These are phyloP conservation scores for Cenchrus purpureus DNA, from an alignment of 176 grass and related monocot genomes.

Conservation along the genomic window DNA sequence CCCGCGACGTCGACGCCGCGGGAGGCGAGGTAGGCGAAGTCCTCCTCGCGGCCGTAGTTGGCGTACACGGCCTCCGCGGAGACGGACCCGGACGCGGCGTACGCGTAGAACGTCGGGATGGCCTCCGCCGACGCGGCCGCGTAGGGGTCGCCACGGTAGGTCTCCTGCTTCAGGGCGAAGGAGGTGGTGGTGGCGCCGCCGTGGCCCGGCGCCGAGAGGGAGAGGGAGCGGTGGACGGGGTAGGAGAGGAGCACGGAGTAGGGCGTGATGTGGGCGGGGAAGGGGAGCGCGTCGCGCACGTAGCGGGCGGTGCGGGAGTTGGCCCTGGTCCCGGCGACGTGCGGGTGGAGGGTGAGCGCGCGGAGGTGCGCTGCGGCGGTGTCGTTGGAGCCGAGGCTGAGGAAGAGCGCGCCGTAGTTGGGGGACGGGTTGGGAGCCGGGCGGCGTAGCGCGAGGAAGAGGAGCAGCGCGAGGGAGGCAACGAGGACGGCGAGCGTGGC, in stretches of 20 bases:
- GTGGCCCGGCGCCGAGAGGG: slow-evolving; percentile 45
- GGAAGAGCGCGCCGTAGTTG: slow-evolving; percentile 65
- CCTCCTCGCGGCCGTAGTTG: slow-evolving; percentile 81
- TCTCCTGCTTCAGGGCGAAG: slow-evolving; percentile 65
- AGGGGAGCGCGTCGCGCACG: slow-evolving; percentile 46
- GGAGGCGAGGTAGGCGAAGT: slow-evolving; percentile 62
- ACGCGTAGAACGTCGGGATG: slow-evolving; percentile 77
- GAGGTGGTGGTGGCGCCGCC: background rate
- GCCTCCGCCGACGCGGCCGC: slow-evolving; percentile 42
- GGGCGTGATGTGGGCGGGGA: slow-evolving; percentile 54
- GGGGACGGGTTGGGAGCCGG: background rate
- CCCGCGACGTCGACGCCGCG: slow-evolving; percentile 58
- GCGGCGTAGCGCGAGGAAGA: slow-evolving; percentile 22
- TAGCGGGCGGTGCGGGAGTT: slow-evolving; percentile 64
- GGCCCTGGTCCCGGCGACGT: slow-evolving; percentile 70
- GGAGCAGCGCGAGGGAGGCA: slow-evolving; percentile 14
- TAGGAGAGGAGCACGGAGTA: slow-evolving; percentile 85
- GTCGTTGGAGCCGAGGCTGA: slow-evolving; percentile 67
- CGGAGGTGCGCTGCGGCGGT: slow-evolving; percentile 73
- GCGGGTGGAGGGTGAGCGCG: slow-evolving; percentile 70
- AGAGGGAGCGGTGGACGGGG: slow-evolving; percentile 73
- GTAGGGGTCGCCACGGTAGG: slow-evolving; percentile 54
- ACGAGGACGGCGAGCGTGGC: background rate
- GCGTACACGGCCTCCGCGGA: slow-evolving; percentile 69
- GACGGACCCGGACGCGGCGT: slow-evolving; percentile 66